A percentile compares a stretch with the other conserved stretches of the same genome.
Conservation (phyloP, 2,329 filamentous ascomycete genomes). For the Periconia macrospinosa region DNA sequence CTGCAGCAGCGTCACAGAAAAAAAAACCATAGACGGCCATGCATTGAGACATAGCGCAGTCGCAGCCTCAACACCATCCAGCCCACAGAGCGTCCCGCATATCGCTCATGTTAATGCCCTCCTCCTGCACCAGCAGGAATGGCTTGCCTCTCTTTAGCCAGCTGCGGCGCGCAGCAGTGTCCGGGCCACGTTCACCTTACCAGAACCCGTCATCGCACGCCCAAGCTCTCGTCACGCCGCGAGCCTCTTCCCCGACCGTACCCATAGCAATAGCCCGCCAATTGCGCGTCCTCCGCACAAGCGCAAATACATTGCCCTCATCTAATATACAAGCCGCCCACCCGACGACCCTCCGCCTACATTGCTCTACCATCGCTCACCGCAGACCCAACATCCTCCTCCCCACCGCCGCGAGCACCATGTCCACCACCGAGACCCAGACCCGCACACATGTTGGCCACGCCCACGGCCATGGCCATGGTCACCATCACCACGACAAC, state of each 20-base stretch:
- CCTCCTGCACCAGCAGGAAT: constrained; percentile 25
- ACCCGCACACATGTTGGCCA: constrained; percentile 47
- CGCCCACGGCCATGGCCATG: constrained; percentile 55
- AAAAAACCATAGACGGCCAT: background rate
- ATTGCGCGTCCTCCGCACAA: constrained; percentile 36
- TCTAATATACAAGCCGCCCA: constrained; percentile 19
- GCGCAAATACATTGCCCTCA: constrained; percentile 3
- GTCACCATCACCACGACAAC: constrained; percentile 84
- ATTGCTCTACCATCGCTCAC: constrained; percentile 37
- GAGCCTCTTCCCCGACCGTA: constrained; percentile 16
- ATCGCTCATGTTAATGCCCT: constrained; percentile 31
- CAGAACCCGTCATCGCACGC: constrained; percentile 15
- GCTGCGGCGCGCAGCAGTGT: constrained; percentile 31
- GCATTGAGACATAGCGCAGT: background rate
- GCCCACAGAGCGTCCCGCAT: constrained; percentile 20
- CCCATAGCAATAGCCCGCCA: constrained; percentile 20
- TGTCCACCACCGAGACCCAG: constrained; percentile 31
- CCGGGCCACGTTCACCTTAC: constrained; percentile 30
- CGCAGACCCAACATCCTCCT: constrained; percentile 22
- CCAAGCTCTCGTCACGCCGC: constrained; percentile 15
- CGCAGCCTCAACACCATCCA: constrained; percentile 11
- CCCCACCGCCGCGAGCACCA: constrained; percentile 27
- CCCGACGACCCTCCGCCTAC: constrained; percentile 18
- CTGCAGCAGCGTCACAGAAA: too few relatives aligned
- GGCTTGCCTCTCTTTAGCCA: constrained; percentile 37